Evolutionary conservation across 164 flowering plant genomes (phyloP).

Genomic region (Chimonanthus praecox): DNA sequence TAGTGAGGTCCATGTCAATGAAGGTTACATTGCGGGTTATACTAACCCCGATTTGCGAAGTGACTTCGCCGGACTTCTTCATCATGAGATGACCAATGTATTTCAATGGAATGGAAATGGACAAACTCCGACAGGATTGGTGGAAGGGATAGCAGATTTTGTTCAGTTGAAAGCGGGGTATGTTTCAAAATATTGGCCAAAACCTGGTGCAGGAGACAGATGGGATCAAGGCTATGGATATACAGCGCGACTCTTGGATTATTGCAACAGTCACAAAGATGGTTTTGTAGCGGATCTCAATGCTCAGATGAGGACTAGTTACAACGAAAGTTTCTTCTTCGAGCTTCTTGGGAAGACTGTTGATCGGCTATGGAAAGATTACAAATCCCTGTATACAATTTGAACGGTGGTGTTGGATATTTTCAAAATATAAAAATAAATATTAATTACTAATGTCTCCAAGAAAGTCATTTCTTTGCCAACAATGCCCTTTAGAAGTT

Average conservation of each 20-base stretch:
- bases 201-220: constrained; percentile 51
- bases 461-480: too few relatives aligned
- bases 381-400: too few relatives aligned
- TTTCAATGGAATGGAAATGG: constrained; percentile 69
- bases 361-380: too few relatives aligned
- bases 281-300: constrained; percentile 70
- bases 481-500: too few relatives aligned
- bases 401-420: too few relatives aligned
- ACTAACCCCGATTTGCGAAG: constrained; percentile 33
- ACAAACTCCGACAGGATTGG: constrained; percentile 49
- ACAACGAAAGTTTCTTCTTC: neutral
- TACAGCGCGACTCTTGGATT: constrained; percentile 64
- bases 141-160: constrained; percentile 1
- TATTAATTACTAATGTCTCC: too few relatives aligned
- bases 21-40: constrained; percentile 29
- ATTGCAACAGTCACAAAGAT: constrained; percentile 37
- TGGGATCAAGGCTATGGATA: constrained; percentile 55
- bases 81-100: constrained; percentile 49
- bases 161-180: constrained; percentile 51
- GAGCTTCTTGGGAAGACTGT: too few relatives aligned
- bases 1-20: constrained; percentile 39
- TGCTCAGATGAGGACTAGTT: constrained; percentile 51
- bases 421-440: too few relatives aligned
- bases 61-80: constrained; percentile 46
- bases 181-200: constrained; percentile 46